Base-by-base conservation (phyloP, 805 yeast genomes). In the Hanseniaspora thailandica region DNA sequence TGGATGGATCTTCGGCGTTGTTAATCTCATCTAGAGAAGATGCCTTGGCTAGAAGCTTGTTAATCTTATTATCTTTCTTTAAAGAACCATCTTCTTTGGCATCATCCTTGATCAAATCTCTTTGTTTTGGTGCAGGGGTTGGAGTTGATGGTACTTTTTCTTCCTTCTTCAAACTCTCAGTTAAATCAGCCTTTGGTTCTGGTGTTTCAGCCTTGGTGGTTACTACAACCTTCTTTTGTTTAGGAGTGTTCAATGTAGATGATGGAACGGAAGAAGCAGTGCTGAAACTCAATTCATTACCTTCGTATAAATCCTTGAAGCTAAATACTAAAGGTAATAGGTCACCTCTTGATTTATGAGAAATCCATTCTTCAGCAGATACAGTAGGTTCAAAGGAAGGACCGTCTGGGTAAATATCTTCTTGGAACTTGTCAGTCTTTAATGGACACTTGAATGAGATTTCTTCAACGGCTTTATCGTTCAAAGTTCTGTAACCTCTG, bases 391-490 rank as follows among this genome's bases (percentile, higher is more conserved):
- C 74, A 39, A 72, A 76, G 4, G 96, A 80, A 26, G 94, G 93
- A 26, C 90, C 85, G 67, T 85, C 95, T 4, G 97, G 96, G 64
- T 82, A 93, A 48, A 93, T 86, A 61, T 89, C 97, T 43, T 76
- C 83, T 68, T 93, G 96, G 73, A 93, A 90, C 61, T 81, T 80
- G 63, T 93, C 97, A 4, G 95, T 78, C 66, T 88, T 84, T 73
- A 97, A 80, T 59, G 98, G 99, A 55, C 90, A 96, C 60, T 80
- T 78, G 66, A 90, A 93, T 4, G 96, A 85, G 52, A 93, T 76
- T 15, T 97, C 97, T 72, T 93, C 97, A 59, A 93, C 79, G 26
- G 77, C 69, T 51, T 77, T 74, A 69, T 93, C 97, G 59, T 82
- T 83, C 30, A 86, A 85, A n/a, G 95, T 81, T 71, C 93, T 93